Evolutionary conservation across 441 rosid genomes (phyloP).

Genomic region (Cnidoscolus chayamansa): DNA sequence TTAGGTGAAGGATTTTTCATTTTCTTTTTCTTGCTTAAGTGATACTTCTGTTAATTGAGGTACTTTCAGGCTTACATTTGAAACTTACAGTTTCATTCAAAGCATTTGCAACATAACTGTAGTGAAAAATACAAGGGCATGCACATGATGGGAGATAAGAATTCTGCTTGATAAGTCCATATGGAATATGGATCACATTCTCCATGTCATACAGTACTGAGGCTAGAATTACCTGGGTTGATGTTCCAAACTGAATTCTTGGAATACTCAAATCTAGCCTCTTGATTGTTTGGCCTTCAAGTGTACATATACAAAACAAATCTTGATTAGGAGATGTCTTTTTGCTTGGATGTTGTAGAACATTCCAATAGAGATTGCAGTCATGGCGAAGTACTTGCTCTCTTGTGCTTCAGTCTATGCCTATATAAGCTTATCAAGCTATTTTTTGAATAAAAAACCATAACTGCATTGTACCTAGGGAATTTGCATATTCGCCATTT

Average conservation of each 20-base stretch:
- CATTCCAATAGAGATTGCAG: not conserved
- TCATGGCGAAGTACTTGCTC: not conserved
- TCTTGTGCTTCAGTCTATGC: not conserved
- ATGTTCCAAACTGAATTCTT: not conserved
- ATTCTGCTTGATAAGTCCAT: too few relatives aligned
- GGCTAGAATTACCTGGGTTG: not conserved
- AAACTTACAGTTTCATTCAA: too few relatives aligned
- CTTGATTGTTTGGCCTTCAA: not conserved
- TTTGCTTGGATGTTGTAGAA: not conserved
- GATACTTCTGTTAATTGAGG: not conserved
- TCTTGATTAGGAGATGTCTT: not conserved
- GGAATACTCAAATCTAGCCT: not conserved
- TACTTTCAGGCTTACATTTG: too few relatives aligned
- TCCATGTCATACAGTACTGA: too few relatives aligned
- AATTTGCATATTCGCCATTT: not conserved
- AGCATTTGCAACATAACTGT: too few relatives aligned
- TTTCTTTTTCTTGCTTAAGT: not conserved
- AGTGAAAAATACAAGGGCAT: too few relatives aligned
- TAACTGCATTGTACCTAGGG: not conserved
- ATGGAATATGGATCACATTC: too few relatives aligned
- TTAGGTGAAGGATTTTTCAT: too few relatives aligned
- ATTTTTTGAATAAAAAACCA: too few relatives aligned
- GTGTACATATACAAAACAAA: not conserved
- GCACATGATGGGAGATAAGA: not conserved
- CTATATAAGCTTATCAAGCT: not conserved